Base-by-base conservation (phyloP, 2,329 filamentous ascomycete genomes). In the Macrophomina phaseolina region DNA sequence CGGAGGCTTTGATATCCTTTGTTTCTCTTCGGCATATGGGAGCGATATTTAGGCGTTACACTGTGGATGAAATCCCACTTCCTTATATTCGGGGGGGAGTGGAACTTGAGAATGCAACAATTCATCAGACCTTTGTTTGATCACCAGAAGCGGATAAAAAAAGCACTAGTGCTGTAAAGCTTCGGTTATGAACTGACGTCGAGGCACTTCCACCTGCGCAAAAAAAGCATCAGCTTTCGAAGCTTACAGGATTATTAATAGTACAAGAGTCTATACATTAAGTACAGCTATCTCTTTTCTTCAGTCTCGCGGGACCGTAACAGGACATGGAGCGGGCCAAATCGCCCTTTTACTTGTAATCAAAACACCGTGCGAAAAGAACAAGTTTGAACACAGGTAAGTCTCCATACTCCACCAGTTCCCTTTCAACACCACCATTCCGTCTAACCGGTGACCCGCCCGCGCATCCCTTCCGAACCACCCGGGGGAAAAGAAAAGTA, bases 231-330 rank as follows among this genome's bases (percentile, higher is more conserved):
- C 23, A 23, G 23, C 23, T 23, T 23, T 23, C 23, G 23, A 23
- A 23, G 23, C 23, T 23, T 23, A 23, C 23, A 23, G 1, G 23
- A 23, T 23, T 23, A 23, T 32, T 52, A 34, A 34, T 36, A 53
- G 34, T 34, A n/a, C 28, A 53, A 36, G 14, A 53, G 30, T 53
- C 51, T 53, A 53, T 53, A 53, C 51, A 53, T 53, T 36, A 53
- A n/a, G 28, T 53, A 53, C 30, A 53, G 51, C 51, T 53, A 18
- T 14, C 38, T 40, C 51, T 53, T 34, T n/a, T 36, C 51, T 14
- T 53, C 36, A 7, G 36, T 4, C 16, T 45, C 12, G 11, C 16
- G 5, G 42, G 42, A 45, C 42, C 16, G 5, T 45, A 14, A 8
- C 1, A 8, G 2, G 38, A 48, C 45, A 30, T 11, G 14, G 8